Conservation (phyloP, 2,329 filamentous ascomycete species). For the Endothia cerciana region DNA sequence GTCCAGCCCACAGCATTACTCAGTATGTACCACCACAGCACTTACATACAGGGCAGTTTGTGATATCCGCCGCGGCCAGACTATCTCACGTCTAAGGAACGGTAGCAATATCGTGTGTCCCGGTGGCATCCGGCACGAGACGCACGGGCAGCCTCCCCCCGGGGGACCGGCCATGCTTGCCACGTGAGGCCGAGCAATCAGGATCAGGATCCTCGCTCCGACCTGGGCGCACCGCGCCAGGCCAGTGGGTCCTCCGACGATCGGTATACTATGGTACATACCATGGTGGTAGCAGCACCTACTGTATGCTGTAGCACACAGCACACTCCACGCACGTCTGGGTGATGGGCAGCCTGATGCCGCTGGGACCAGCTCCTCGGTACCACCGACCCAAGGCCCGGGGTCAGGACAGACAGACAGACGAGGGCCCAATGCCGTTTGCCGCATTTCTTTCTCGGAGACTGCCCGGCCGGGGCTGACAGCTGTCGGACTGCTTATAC, state of each 20-base stretch:
- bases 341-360: neutral
- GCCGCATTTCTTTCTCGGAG: too few species aligned
- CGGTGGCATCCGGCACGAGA: too few species aligned
- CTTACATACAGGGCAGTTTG: too few species aligned
- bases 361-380: neutral
- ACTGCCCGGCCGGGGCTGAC: too few species aligned
- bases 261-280: neutral
- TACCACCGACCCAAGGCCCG: neutral
- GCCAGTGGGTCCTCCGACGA: constrained; percentile 1
- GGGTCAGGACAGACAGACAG: neutral
- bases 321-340: neutral
- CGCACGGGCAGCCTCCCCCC: too few species aligned
- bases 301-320: neutral
- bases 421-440: neutral
- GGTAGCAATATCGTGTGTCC: too few species aligned
- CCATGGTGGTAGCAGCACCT: neutral
- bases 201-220: neutral
- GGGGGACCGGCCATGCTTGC: neutral
- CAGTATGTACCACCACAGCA: too few species aligned
- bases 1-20: constrained; percentile 1
- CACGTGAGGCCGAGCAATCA: neutral
- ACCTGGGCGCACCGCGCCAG: neutral
- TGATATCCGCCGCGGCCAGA: neutral
- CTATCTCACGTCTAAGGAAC: too few species aligned
- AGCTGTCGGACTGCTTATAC: too few species aligned